A percentile compares a stretch with the other conserved stretches of the same genome.
These are phyloP conservation scores for Turnera subulata DNA, from an alignment of 345 rosid genomes.

Conservation along the genomic window DNA sequence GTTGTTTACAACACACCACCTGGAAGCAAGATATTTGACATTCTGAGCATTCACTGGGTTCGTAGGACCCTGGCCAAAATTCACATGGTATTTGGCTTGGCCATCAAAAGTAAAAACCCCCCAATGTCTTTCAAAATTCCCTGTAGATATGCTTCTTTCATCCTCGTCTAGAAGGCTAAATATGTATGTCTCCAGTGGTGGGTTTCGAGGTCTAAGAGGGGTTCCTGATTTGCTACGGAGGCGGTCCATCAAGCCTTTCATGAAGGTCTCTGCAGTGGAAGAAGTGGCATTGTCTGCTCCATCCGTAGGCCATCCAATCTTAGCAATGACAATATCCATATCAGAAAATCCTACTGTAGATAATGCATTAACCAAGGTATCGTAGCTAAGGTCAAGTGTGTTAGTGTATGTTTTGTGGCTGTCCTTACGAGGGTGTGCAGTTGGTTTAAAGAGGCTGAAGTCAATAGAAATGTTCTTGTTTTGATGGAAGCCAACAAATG, in stretches of 20 bases:
- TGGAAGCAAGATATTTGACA: conserved; percentile 66
- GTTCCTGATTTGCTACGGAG: conserved; percentile 61
- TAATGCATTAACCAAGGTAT: conserved; percentile 59
- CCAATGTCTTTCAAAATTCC: conserved; percentile 89
- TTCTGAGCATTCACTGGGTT: conserved; percentile 55
- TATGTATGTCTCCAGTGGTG: conserved; percentile 59
- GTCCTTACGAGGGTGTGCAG: conserved; percentile 48
- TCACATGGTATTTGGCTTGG: conserved; percentile 70
- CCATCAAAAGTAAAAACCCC: conserved; percentile 92
- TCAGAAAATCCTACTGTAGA: conserved; percentile 56
- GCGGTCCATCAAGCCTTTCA: conserved; percentile 60
- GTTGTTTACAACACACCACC: conserved; percentile 85
- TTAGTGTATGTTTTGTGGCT: conserved; percentile 57
- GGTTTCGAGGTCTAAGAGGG: conserved; percentile 45
- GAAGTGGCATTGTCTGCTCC: conserved; percentile 73
- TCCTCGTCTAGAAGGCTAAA: conserved; percentile 80
- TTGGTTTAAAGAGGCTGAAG: conserved; percentile 64
- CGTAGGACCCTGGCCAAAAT: conserved; percentile 54
- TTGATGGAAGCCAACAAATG: conserved; percentile 48
- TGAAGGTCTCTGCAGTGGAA: conserved; percentile 47
- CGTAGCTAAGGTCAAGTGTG: conserved; percentile 73
- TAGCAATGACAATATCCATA: conserved; percentile 55
- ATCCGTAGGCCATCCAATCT: conserved; percentile 97
- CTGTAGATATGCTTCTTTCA: conserved; percentile 44
- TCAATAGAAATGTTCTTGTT: conserved; percentile 70